Evolutionary conservation across 1,139 yeast species (phyloP).

Genomic region (Debaryomycetaceae sp.): DNA sequence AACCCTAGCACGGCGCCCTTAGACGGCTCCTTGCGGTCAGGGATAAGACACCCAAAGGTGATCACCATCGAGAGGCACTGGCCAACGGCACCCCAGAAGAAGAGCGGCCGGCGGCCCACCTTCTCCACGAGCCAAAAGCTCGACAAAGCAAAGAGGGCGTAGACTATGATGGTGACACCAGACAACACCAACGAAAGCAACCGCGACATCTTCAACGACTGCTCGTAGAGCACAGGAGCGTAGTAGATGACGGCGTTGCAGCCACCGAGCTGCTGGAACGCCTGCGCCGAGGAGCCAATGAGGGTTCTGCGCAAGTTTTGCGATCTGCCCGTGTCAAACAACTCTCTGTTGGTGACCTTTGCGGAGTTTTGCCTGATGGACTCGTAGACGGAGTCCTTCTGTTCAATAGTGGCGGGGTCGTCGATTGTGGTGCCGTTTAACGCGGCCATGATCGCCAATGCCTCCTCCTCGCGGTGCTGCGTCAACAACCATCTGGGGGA

Average conservation of each 20-base stretch:
- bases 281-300: slow-evolving; percentile 53
- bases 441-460: slow-evolving; percentile 28
- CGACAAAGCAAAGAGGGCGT: slow-evolving; percentile 52
- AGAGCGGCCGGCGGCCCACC: slow-evolving; percentile 54
- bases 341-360: slow-evolving; percentile 30
- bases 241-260: slow-evolving; percentile 17
- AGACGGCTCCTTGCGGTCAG: slow-evolving; percentile 24
- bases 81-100: slow-evolving; percentile 41
- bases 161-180: slow-evolving; percentile 54
- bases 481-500: slow-evolving; percentile 52
- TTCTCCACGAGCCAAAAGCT: slow-evolving; percentile 55
- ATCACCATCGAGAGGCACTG: slow-evolving; percentile 35
- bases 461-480: slow-evolving; percentile 48
- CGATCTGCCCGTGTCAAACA: slow-evolving; percentile 45
- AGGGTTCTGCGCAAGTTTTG: slow-evolving; percentile 40
- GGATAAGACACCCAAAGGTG: slow-evolving; percentile 35
- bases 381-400: slow-evolving; percentile 10
- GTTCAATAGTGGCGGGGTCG: slow-evolving; percentile 9
- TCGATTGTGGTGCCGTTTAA: slow-evolving; percentile 6
- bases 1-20: slow-evolving; percentile 39
- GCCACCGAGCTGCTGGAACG: slow-evolving; percentile 25
- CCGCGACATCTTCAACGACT: slow-evolving; percentile 4
- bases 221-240: slow-evolving; percentile 16
- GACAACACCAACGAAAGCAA: slow-evolving; percentile 24
- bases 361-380: slow-evolving; percentile 12